Evolutionary conservation across 75 land plant species (phyloP).

Genomic region (Pinus albicaulis): DNA sequence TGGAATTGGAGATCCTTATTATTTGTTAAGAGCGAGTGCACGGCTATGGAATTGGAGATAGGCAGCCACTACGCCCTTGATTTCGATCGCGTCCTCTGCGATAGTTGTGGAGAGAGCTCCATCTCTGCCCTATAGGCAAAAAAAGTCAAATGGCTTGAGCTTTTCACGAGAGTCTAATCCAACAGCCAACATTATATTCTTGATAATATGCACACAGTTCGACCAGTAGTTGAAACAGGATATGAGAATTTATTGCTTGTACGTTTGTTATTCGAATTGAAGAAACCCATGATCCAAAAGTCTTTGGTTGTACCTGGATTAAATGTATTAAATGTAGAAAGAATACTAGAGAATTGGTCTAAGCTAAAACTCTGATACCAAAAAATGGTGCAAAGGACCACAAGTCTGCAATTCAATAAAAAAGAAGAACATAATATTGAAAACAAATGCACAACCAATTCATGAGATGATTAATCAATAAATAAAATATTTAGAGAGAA

Average conservation of each 20-base stretch:
- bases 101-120: slow-evolving; percentile 99
- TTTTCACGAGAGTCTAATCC: slow-evolving; percentile 62
- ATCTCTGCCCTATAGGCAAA: slow-evolving; percentile 94
- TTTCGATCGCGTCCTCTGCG: slow-evolving; percentile 98
- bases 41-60: background rate
- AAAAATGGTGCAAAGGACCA: no score
- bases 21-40: no score
- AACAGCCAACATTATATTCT: slow-evolving; percentile 80
- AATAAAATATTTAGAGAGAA: no score
- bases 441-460: no score
- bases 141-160: slow-evolving; percentile 80
- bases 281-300: slow-evolving; percentile 48
- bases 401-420: no score
- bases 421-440: no score
- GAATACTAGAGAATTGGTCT: slow-evolving; percentile 79
- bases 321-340: slow-evolving; percentile 72
- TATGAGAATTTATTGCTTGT: slow-evolving; percentile 97
- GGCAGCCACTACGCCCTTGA: slow-evolving; percentile 94
- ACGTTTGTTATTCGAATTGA: slow-evolving; percentile 84
- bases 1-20: no score
- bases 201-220: slow-evolving; percentile 79
- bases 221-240: no score
- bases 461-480: no score
- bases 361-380: slow-evolving; percentile 73
- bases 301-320: slow-evolving; percentile 85